These are phyloP conservation scores for Tulasnella sp. DNA, from an alignment of 768 basidiomycete species.

Conservation along the genomic window DNA sequence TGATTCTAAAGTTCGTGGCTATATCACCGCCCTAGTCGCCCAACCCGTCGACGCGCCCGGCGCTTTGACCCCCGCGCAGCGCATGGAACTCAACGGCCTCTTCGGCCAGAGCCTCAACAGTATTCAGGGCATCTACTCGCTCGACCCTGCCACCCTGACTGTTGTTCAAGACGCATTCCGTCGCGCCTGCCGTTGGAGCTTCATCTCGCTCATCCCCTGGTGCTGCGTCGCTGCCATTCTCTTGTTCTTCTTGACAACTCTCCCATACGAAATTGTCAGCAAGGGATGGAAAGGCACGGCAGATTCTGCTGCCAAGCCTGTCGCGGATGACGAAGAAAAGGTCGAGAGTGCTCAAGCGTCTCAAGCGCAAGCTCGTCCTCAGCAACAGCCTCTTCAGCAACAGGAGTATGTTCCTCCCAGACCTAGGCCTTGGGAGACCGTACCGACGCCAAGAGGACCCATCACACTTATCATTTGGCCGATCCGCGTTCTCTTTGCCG, in stretches of 20 bases:
- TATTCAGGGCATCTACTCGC: constrained; percentile 28
- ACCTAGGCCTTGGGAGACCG: background rate
- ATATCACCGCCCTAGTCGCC: constrained; percentile 26
- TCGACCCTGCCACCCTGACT: constrained; percentile 29
- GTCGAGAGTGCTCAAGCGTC: background rate
- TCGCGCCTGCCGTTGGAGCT: constrained; percentile 33
- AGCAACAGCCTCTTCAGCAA: background rate
- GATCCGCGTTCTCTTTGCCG: background rate
- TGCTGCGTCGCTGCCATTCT: constrained; percentile 27
- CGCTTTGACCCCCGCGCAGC: constrained; percentile 1
- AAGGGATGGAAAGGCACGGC: background rate
- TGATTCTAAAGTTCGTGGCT: constrained; percentile 31
- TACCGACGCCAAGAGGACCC: constrained; percentile 4
- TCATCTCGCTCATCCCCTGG: constrained; percentile 41
- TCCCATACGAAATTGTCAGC: constrained; percentile 17
- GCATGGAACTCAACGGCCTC: constrained; percentile 16
- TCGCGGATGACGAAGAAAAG: background rate
- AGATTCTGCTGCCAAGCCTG: background rate
- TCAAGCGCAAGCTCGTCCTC: background rate
- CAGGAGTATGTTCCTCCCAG: background rate
- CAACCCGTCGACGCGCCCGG: constrained; percentile 19
- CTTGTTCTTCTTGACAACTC: constrained; percentile 32
- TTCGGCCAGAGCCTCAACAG: constrained; percentile 26
- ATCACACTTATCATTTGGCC: constrained; percentile 9
- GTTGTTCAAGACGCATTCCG: constrained; percentile 33